Conservation (phyloP, 2,329 filamentous ascomycete species). For the Calonectria hawksworthii region DNA sequence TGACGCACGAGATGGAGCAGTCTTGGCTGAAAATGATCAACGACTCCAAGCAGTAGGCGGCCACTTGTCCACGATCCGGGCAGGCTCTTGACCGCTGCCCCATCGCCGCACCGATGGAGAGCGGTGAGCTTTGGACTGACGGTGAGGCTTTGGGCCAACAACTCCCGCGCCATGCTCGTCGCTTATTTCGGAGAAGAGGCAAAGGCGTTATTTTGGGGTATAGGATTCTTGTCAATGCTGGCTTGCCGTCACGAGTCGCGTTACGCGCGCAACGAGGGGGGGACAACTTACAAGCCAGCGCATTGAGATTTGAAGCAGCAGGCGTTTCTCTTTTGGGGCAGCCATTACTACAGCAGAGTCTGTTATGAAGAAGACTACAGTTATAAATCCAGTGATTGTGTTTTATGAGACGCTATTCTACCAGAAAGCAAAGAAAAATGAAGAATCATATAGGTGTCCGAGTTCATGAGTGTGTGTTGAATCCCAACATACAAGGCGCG, state of each 20-base stretch:
- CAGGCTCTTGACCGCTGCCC: background rate
- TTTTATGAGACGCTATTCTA: background rate
- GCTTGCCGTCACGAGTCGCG: background rate
- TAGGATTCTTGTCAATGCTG: background rate
- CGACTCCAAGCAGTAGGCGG: constrained; percentile 27
- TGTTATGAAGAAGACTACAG: background rate
- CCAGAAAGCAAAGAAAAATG: background rate
- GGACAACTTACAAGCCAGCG: background rate
- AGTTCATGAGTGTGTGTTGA: background rate
- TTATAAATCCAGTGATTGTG: background rate
- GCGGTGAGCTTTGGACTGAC: constrained; percentile 20
- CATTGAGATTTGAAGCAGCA: background rate
- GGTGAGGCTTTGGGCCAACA: constrained; percentile 19
- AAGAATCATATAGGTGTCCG: background rate
- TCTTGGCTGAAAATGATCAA: constrained; percentile 54
- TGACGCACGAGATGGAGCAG: constrained; percentile 58
- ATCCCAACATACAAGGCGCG: background rate
- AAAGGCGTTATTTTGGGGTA: background rate
- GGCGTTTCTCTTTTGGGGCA: background rate
- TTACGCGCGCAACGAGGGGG: background rate
- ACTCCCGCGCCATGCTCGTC: background rate
- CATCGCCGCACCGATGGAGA: background rate
- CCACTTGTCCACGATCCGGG: background rate
- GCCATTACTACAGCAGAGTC: background rate
- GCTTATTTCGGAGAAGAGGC: constrained; percentile 1